Evolutionary conservation across 2,329 filamentous ascomycete species (phyloP).

Genomic region (Neopestalotiopsis sp.): DNA sequence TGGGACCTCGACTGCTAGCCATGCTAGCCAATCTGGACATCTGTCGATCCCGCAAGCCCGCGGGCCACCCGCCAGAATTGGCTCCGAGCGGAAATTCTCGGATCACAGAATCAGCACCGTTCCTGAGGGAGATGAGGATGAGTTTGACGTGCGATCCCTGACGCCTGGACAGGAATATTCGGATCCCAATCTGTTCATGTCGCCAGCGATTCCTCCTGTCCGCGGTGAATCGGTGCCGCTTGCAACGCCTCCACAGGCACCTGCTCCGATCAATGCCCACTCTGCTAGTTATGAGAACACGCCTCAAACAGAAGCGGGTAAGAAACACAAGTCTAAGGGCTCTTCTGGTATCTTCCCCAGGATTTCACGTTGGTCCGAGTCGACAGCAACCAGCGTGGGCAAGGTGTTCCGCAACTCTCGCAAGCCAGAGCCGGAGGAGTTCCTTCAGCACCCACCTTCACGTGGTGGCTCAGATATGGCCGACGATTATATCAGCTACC

Average conservation of each 20-base stretch:
- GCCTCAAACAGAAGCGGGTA: conserved; percentile 74
- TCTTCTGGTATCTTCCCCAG: conserved; percentile 85
- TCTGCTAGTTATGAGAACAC: conserved; percentile 81
- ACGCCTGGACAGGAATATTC: conserved; percentile 56
- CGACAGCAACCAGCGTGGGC: conserved; percentile 86
- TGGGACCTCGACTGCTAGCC: conserved; percentile 75
- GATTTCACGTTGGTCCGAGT: conserved; percentile 97
- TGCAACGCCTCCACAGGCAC: conserved; percentile 62
- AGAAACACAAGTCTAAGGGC: conserved; percentile 87
- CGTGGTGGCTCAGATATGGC: conserved; percentile 79
- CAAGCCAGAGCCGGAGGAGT: conserved; percentile 66
- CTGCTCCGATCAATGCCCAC: conserved; percentile 42
- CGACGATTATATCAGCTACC: conserved; percentile 69
- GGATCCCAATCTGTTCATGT: conserved; percentile 65
- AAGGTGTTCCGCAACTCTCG: conserved; percentile 70
- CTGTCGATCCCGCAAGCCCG: conserved; percentile 66
- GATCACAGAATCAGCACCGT: conserved; percentile 91
- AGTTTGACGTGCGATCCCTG: conserved; percentile 53
- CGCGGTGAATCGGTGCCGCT: conserved; percentile 61
- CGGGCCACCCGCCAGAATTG: conserved; percentile 48
- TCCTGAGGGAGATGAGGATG: conserved; percentile 80
- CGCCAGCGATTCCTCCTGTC: conserved; percentile 61
- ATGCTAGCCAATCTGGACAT: conserved; percentile 77
- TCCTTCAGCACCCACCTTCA: conserved; percentile 65
- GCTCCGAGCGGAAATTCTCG: conserved; percentile 63